Evolutionary conservation across 2,329 filamentous ascomycete species (phyloP).

Genomic region (Aureobasidium sp.): DNA sequence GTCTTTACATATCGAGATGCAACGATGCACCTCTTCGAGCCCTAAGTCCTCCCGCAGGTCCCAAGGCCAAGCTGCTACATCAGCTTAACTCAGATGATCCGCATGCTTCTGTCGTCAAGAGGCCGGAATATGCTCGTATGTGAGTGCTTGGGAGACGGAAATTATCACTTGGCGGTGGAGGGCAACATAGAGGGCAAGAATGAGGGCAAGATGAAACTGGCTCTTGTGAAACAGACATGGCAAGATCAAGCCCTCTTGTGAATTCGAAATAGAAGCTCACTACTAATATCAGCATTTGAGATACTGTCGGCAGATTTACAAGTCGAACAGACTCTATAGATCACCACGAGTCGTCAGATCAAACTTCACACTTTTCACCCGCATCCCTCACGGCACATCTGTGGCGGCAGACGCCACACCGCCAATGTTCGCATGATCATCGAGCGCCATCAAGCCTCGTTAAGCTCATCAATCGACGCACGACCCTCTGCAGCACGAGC

Average conservation of each 20-base stretch:
- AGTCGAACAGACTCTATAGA: background rate
- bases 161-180: constrained; percentile 2
- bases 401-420: background rate
- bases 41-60: background rate
- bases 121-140: background rate
- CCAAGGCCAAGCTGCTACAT: background rate
- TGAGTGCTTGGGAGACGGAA: background rate
- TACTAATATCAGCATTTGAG: background rate
- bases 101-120: background rate
- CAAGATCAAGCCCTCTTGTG: background rate
- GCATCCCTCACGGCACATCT: background rate
- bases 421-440: background rate
- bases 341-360: background rate
- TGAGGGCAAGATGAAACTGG: too few species aligned
- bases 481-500: background rate
- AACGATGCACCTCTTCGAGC: background rate
- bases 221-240: background rate
- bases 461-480: constrained; percentile 1
- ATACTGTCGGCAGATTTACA: background rate
- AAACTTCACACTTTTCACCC: background rate
- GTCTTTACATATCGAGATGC: too few species aligned
- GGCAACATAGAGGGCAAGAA: background rate
- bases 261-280: background rate
- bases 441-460: constrained; percentile 2
- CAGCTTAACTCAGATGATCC: background rate